Evolutionary conservation across 768 basidiomycete genomes (phyloP).

Genomic region (Cystoderma amianthinum): DNA sequence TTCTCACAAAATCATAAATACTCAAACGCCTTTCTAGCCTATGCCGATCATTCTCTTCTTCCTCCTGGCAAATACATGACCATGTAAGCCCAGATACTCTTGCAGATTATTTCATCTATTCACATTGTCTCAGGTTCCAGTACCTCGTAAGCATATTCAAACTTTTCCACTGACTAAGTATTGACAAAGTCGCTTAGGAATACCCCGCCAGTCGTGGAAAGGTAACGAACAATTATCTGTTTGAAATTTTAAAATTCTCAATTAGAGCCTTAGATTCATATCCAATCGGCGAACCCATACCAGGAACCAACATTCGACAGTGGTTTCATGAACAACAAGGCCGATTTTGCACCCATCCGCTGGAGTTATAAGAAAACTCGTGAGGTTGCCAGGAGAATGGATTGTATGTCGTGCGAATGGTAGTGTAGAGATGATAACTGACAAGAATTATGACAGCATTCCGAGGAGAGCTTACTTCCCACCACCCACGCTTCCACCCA

Average conservation of each 20-base stretch:
- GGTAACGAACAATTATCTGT: slow-evolving; percentile 18
- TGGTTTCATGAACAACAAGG: slow-evolving; percentile 78
- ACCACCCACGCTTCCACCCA: slow-evolving; percentile 72
- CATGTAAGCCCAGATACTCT: slow-evolving; percentile 30
- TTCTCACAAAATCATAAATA: not conserved
- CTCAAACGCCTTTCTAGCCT: slow-evolving; percentile 26
- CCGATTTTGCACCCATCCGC: slow-evolving; percentile 68
- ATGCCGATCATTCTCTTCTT: slow-evolving; percentile 63
- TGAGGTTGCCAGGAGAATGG: slow-evolving; percentile 67
- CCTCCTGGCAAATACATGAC: slow-evolving; percentile 70
- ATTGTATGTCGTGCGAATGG: slow-evolving; percentile 29
- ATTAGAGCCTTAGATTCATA: slow-evolving; percentile 42
- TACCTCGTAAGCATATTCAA: slow-evolving; percentile 37
- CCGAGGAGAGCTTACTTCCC: slow-evolving; percentile 67
- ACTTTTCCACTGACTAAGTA: too few species aligned
- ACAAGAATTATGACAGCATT: slow-evolving; percentile 34
- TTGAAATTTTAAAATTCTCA: not conserved
- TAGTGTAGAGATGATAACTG: not conserved
- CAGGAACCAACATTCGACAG: slow-evolving; percentile 58
- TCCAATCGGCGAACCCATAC: slow-evolving; percentile 54
- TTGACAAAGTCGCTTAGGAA: slow-evolving; percentile 31
- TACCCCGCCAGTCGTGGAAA: slow-evolving; percentile 71
- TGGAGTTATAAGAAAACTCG: slow-evolving; percentile 78
- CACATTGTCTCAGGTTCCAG: slow-evolving; percentile 48
- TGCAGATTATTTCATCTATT: not conserved